Conservation (phyloP, 208 protist genomes). For the Trypanosoma grayi region DNA sequence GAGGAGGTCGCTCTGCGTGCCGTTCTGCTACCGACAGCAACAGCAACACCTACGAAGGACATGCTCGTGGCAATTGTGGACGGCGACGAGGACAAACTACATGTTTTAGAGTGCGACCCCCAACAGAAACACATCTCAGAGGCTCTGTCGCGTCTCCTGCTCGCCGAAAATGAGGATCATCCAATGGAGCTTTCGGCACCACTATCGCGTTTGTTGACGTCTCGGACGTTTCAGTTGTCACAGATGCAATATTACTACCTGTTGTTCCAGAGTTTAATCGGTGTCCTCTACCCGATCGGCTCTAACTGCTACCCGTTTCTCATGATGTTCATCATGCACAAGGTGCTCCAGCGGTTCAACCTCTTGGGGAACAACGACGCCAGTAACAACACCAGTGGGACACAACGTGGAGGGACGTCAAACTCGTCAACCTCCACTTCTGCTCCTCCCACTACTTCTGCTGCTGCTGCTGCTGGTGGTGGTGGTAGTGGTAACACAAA, state of each 20-base stretch:
- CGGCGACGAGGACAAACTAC: slow-evolving; percentile 52
- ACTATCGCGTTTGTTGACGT: slow-evolving; percentile 36
- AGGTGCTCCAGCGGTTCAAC: slow-evolving; percentile 26
- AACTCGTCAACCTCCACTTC: no score
- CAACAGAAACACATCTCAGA: slow-evolving; percentile 26
- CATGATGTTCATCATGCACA: slow-evolving; percentile 75
- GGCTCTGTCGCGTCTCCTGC: slow-evolving; percentile 23
- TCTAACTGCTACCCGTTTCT: slow-evolving; percentile 61
- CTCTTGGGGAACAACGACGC: slow-evolving; percentile 2
- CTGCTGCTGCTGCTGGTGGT: background rate
- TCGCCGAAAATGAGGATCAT: background rate
- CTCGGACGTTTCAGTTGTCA: slow-evolving; percentile 52
- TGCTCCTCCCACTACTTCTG: no score
- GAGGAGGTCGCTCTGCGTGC: slow-evolving; percentile 29
- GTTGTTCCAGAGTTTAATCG: slow-evolving; percentile 36
- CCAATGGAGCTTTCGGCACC: slow-evolving; percentile 22
- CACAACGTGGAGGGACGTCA: no score
- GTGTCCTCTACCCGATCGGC: slow-evolving; percentile 36
- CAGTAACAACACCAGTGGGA: background rate
- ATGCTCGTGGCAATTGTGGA: slow-evolving; percentile 53
- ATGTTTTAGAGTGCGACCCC: slow-evolving; percentile 27
- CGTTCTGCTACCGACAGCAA: slow-evolving; percentile 14
- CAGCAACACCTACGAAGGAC: no score
- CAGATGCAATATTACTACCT: slow-evolving; percentile 47
- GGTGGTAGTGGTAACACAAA: background rate